Base-by-base conservation (phyloP, 2,329 filamentous ascomycete genomes). In the Aureobasidium lini region DNA sequence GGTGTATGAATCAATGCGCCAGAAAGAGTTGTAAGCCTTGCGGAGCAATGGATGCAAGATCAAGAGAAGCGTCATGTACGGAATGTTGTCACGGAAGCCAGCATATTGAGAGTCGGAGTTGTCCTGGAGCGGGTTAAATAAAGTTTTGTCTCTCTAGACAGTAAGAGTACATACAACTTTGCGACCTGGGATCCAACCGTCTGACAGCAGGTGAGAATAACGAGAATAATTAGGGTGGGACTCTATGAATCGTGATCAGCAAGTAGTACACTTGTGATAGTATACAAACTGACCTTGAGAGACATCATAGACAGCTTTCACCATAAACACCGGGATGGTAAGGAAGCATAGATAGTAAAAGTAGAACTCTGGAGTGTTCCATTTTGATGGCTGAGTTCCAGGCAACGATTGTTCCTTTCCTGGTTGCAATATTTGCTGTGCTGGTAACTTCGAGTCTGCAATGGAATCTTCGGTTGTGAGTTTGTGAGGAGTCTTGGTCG, bases 131-230 rank as follows among this genome's bases (percentile, higher is more conserved):
- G 36, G 29, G 13, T 60, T n/a, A 48, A 43, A n/a, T 7, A 39
- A 15, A 48, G 8, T 34, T 36, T n/a, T n/a, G 18, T 1, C 5
- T 4, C n/a, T 56, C 6, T 15, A 43, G 46, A 31, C 13, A 49
- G 32, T 16, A 13, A n/a, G 18, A 34, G n/a, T 39, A 65, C 66
- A 72, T 79, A 90, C 88, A 63, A 97, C 90, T 80, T 90, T 90
- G 61, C 93, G 88, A 29, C 93, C 93, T 7, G 88, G 88, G 60
- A 99, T 88, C 94, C 94, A 99, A 66, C 94, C 95, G 8, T 85
- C 80, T 2, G 84, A 85, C 15, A 99, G 81, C 40, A 86, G 77
- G 61, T 78, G 77, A 62, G 87, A 81, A 70, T 86, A 96, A 65
- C 86, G 88, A 61, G 80, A 71, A 70, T 94, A 99, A 65, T 88